Base-by-base conservation (phyloP, 2,329 filamentous ascomycete genomes). In the Alternaria brassicicola region DNA sequence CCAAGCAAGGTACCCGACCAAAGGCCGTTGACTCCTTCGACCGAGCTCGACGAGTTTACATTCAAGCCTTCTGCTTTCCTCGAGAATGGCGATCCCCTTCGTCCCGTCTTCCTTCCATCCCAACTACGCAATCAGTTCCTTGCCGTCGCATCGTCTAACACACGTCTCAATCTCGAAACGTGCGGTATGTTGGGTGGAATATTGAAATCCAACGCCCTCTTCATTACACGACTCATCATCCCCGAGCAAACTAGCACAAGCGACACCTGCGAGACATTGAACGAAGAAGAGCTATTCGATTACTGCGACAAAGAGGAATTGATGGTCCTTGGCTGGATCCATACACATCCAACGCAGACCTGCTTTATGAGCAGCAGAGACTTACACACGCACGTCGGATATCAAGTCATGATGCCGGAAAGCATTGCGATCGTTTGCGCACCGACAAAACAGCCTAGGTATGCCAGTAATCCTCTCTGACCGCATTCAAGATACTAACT, bases 281-380 rank as follows among this genome's bases (percentile, higher is more conserved):
- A 97, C 65, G 93, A 96, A 76, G 85, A 86, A 28, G 87, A 88
- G 0, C 84, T 97, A 26, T 93, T 97, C 67, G 92, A 97, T 55
- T 97, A 94, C 75, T 96, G 93, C 72, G 91, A 95, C 68, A 84
- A 83, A 5, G 87, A 96, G 71, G 91, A 96, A 60, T 79, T 98
- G 33, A 86, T 97, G 76, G 88, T 96, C 52, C 84, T 97, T 5
- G 94, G 94, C 36, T 99, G 95, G 95, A 99, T 99, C 61, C 95
- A 99, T 75, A 99, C 95, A 0, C 95, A 99, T 76, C 95, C 95
- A 0, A 92, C 90, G 0, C 95, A 99, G 79, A 96, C 92, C 0
- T 99, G 95, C 78, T 99, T 99, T 76, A 96, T 99, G 91, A 97
- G 92, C 74, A 95, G 90, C 47, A 84, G 94, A 48, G 95, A 99